These are phyloP conservation scores for Pyrus communis DNA, from an alignment of 306 rosid genomes.

Conservation along the genomic window DNA sequence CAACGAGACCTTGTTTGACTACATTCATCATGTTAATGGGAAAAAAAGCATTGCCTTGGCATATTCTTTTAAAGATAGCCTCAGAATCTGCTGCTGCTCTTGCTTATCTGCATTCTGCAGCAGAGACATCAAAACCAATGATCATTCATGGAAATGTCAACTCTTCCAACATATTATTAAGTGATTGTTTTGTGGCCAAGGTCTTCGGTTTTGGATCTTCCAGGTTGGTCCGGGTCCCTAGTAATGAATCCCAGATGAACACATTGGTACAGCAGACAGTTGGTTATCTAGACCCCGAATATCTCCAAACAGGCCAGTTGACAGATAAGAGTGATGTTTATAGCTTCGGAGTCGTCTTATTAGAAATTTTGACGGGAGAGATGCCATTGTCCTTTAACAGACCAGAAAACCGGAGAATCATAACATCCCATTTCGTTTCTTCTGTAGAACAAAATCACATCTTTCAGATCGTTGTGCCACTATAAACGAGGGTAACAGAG, in stretches of 20 bases:
- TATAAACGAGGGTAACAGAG: not conserved
- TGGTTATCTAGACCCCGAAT: slow-evolving; percentile 5
- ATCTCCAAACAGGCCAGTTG: not conserved
- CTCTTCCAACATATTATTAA: not conserved
- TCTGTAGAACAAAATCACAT: not conserved
- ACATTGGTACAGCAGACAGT: not conserved
- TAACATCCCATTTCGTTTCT: not conserved
- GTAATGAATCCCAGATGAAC: not conserved
- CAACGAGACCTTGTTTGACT: not conserved
- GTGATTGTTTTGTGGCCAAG: not conserved
- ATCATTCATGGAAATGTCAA: slow-evolving; percentile 5
- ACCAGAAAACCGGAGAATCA: not conserved
- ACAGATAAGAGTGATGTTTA: slow-evolving; percentile 7
- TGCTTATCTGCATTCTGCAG: not conserved
- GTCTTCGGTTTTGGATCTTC: not conserved
- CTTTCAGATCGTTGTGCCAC: not conserved
- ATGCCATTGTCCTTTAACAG: not conserved
- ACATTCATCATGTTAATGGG: not conserved
- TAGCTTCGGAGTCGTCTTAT: not conserved
- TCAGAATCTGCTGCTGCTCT: not conserved
- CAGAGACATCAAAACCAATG: not conserved
- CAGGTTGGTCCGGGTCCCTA: not conserved
- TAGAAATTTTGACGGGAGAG: not conserved
- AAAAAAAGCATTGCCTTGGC: not conserved
- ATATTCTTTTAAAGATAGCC: not conserved